Conservation (phyloP, 768 basidiomycete species). For the Boletus rufocinnamomeus region DNA sequence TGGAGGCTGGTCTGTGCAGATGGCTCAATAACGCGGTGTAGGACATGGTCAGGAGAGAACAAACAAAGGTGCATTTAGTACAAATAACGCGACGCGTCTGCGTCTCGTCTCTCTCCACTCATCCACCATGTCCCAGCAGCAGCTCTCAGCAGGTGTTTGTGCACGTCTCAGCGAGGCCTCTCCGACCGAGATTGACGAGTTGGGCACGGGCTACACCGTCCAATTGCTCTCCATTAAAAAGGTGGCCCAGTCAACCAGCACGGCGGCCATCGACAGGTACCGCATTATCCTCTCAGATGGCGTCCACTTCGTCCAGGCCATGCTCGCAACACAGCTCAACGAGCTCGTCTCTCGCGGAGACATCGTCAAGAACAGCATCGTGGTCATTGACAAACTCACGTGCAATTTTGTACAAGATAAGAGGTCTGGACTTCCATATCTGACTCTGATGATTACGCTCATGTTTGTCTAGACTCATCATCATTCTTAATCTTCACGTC, state of each 20-base stretch:
- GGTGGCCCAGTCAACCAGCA: constrained; percentile 44
- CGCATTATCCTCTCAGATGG: constrained; percentile 93
- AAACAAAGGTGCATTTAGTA: constrained; percentile 9
- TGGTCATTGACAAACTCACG: constrained; percentile 72
- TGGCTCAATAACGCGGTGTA: constrained; percentile 30
- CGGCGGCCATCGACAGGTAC: constrained; percentile 54
- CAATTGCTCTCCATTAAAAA: constrained; percentile 87
- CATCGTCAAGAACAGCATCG: constrained; percentile 67
- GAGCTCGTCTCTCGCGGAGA: constrained; percentile 61
- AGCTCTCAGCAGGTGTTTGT: constrained; percentile 62
- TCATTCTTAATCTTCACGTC: constrained; percentile 68
- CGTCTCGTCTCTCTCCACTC: neutral
- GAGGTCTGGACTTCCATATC: constrained; percentile 46
- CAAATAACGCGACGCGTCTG: constrained; percentile 23
- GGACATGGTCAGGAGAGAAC: constrained; percentile 12
- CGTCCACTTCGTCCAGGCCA: constrained; percentile 80
- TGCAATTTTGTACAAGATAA: constrained; percentile 84
- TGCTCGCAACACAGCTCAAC: constrained; percentile 94
- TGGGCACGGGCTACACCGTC: constrained; percentile 49
- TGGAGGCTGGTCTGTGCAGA: constrained; percentile 29
- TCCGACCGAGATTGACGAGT: constrained; percentile 29
- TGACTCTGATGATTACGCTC: neutral
- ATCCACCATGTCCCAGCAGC: constrained; percentile 42
- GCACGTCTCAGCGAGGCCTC: constrained; percentile 46
- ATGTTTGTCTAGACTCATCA: constrained; percentile 61